Base-by-base conservation (phyloP, 345 rosid genomes). In the Eucalyptus erythrocorys region DNA sequence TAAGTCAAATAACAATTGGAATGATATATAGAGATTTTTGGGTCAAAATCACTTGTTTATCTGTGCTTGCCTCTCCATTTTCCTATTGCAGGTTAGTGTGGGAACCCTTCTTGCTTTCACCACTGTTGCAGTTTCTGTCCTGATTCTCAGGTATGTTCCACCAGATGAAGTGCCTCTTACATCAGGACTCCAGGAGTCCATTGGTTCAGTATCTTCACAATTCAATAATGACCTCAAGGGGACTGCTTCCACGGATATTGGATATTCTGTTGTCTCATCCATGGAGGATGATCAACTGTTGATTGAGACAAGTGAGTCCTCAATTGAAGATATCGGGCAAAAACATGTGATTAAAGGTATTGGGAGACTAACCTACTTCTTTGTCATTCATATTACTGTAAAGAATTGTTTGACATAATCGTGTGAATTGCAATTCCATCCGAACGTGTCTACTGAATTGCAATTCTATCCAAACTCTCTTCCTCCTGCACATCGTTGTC, bases 71-170 rank as follows among this genome's bases (percentile, higher is more conserved):
- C 17, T 61, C 34, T 61, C 68, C 68, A 61, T 61, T 61, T 61
- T 61, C 66, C 68, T 76, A 3, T 88, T 92, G 92, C 95, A 98
- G 99, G 99, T 98, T 87, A 98, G 99, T 87, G 99, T 97, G 89
- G 99, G 99, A 82, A 98, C 99, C 14, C 99, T 98, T 92, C 93
- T 97, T 90, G 99, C 99, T 17, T 98, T 98, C 92, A 97, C 98
- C 48, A 94, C 95, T 93, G 99, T 95, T 76, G 99, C 99, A 34
- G 89, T 98, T 79, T 98, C 96, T 32, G 97, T 98, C 53, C 90
- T 98, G 92, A 94, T 98, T 87, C 94, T 98, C 85, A 95, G 99
- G 95, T 98, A 93, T 90, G 98, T 98, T 87, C 98, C 99, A 42
- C 99, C 99, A 68, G 98, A 98, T 90, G 98, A 94, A 93, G 95